A percentile compares a stretch with the other conserved stretches of the same genome.
Evolutionary conservation across 2,329 filamentous ascomycete species (phyloP).

Genomic region (Pestalotiopsis sp.): DNA sequence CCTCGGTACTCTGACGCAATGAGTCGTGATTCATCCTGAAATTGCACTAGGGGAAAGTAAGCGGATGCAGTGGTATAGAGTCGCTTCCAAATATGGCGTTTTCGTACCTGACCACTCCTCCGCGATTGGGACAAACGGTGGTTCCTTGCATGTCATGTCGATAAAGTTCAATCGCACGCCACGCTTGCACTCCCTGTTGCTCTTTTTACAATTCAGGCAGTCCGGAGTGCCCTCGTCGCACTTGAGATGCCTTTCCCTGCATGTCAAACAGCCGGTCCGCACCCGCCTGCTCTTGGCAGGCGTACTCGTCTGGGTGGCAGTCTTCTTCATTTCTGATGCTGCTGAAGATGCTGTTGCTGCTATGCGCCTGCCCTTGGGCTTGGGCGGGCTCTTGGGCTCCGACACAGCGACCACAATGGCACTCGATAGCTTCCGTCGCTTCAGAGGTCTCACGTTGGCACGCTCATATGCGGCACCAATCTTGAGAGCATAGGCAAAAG

Average conservation of each 20-base stretch:
- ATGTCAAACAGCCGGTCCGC: conserved; percentile 88
- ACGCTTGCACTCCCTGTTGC: conserved; percentile 81
- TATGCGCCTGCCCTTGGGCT: conserved; percentile 17
- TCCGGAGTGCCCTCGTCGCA: conserved; percentile 75
- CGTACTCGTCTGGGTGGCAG: conserved; percentile 24
- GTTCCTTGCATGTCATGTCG: conserved; percentile 74
- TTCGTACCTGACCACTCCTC: conserved; percentile 65
- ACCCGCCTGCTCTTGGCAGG: conserved; percentile 77
- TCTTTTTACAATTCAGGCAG: conserved; percentile 84
- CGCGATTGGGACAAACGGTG: conserved; percentile 63
- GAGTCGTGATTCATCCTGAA: conserved; percentile 84
- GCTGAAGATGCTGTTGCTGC: too few species aligned
- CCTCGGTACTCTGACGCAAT: conserved; percentile 91
- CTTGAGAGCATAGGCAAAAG: conserved; percentile 31
- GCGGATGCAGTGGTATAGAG: conserved; percentile 4
- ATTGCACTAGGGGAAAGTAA: conserved; percentile 59
- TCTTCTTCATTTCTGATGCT: conserved; percentile 19
- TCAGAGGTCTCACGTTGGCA: conserved; percentile 27
- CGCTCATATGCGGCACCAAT: conserved; percentile 27
- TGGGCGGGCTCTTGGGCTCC: conserved; percentile 17
- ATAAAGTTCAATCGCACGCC: conserved; percentile 91
- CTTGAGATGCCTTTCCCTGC: conserved; percentile 86
- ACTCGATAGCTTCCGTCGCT: conserved; percentile 28
- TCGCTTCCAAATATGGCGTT: conserved; percentile 8
- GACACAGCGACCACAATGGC: conserved; percentile 15